Conservation (phyloP, 129 eudicot genomes). For the Heracleum sosnowskyi region DNA sequence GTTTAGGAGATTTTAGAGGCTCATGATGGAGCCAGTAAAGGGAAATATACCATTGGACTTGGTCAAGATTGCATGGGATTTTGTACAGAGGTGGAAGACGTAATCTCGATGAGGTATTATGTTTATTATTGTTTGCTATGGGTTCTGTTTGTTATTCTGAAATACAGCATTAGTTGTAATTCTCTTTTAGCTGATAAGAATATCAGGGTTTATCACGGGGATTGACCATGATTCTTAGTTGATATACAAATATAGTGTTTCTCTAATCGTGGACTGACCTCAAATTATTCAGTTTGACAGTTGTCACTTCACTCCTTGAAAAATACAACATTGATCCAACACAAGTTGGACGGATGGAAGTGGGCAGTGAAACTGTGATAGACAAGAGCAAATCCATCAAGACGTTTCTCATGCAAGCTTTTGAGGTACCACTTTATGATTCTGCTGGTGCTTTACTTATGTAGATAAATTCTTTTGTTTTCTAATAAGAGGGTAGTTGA, state of each 20-base stretch:
- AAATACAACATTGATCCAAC: slow-evolving; percentile 78
- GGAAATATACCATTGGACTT: slow-evolving; percentile 96
- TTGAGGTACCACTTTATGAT: slow-evolving; percentile 51
- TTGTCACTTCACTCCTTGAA: slow-evolving; percentile 83
- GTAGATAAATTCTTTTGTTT: neutral
- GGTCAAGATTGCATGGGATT: slow-evolving; percentile 99
- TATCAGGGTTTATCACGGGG: neutral
- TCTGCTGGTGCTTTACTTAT: neutral
- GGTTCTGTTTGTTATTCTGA: neutral
- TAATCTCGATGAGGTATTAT: slow-evolving; percentile 87
- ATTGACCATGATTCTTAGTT: too few relatives aligned
- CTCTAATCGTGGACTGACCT: too few relatives aligned
- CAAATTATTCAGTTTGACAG: slow-evolving; percentile 67
- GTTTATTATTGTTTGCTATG: neutral
- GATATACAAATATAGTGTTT: too few relatives aligned
- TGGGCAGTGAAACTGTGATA: slow-evolving; percentile 95
- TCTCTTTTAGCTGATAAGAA: neutral
- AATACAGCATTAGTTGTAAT: neutral
- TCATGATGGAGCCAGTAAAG: slow-evolving; percentile 95
- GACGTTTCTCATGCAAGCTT: slow-evolving; percentile 88
- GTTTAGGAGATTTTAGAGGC: slow-evolving; percentile 76
- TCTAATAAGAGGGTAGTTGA: neutral
- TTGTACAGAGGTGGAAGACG: slow-evolving; percentile 98
- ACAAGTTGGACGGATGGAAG: slow-evolving; percentile 97
- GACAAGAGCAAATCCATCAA: slow-evolving; percentile 99